These are phyloP conservation scores for Peniophora sp. DNA, from an alignment of 1,284 basidiomycete genomes.

Conservation along the genomic window DNA sequence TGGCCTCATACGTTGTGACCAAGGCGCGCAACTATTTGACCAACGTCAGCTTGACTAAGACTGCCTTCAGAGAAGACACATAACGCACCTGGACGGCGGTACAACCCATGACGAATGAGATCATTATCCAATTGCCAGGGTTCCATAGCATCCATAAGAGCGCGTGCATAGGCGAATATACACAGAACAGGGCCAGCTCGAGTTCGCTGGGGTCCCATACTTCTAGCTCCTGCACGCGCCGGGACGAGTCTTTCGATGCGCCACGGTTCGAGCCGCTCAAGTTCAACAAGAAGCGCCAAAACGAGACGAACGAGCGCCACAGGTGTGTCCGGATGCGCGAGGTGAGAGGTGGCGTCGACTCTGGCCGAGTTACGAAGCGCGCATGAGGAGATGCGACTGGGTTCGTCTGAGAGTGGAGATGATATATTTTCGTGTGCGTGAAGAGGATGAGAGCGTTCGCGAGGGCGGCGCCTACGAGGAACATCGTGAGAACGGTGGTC, in stretches of 20 bases:
- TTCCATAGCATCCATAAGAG: slow-evolving; percentile 65
- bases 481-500: slow-evolving; percentile 51
- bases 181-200: slow-evolving; percentile 57
- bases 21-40: slow-evolving; percentile 38
- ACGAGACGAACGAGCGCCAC: slow-evolving; percentile 44
- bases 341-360: slow-evolving; percentile 34
- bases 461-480: slow-evolving; percentile 44
- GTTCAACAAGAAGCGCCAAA: slow-evolving; percentile 62
- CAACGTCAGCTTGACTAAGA: slow-evolving; percentile 4
- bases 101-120: slow-evolving; percentile 55
- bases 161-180: slow-evolving; percentile 73
- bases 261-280: slow-evolving; percentile 43
- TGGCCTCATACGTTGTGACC: slow-evolving; percentile 46
- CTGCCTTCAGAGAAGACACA: neutral
- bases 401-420: slow-evolving; percentile 52
- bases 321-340: slow-evolving; percentile 26
- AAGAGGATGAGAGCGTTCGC: slow-evolving; percentile 59
- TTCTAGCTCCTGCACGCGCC: slow-evolving; percentile 60
- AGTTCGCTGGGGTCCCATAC: slow-evolving; percentile 73
- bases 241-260: slow-evolving; percentile 30
- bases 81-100: slow-evolving; percentile 52
- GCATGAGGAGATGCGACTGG: slow-evolving; percentile 62
- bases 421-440: slow-evolving; percentile 58
- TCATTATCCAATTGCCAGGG: slow-evolving; percentile 67
- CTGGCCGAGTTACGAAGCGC: slow-evolving; percentile 44